A percentile compares a stretch with the other conserved stretches of the same genome.
Conservation (phyloP, 192 early-diverging fungal genomes). For the Bifiguratus adelaidae region DNA sequence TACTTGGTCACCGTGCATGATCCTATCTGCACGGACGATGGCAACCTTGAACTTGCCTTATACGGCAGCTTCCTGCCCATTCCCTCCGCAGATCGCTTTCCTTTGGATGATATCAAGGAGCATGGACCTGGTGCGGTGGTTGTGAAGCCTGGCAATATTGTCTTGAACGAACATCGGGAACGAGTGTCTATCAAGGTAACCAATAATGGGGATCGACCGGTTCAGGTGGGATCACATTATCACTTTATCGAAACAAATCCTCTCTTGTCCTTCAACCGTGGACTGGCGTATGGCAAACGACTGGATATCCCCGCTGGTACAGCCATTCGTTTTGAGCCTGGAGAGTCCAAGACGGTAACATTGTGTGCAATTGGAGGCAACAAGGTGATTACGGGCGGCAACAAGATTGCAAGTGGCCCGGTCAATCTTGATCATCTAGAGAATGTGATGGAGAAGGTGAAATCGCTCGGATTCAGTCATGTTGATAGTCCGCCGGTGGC, state of each 20-base stretch:
- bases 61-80: constrained; percentile 82
- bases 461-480: constrained; percentile 50
- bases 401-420: constrained; percentile 63
- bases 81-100: constrained; percentile 43
- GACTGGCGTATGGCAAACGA: constrained; percentile 70
- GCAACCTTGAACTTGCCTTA: constrained; percentile 73
- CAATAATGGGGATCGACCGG: constrained; percentile 90
- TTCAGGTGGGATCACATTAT: constrained; percentile 92
- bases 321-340: constrained; percentile 93
- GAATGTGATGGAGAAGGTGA: constrained; percentile 38
- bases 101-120: constrained; percentile 29
- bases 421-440: constrained; percentile 40
- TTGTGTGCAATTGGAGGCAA: constrained; percentile 79
- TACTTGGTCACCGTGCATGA: constrained; percentile 91
- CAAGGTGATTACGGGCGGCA: constrained; percentile 75
- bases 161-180: constrained; percentile 67
- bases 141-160: constrained; percentile 53
- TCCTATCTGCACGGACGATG: constrained; percentile 77
- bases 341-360: constrained; percentile 77
- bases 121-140: constrained; percentile 58
- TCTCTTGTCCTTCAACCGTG: constrained; percentile 71
- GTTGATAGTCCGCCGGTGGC: no score
- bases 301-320: constrained; percentile 92
- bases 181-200: constrained; percentile 64
- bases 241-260: constrained; percentile 94